Evolutionary conservation across 306 rosid species (phyloP).

Genomic region (Phaseolus lunatus): DNA sequence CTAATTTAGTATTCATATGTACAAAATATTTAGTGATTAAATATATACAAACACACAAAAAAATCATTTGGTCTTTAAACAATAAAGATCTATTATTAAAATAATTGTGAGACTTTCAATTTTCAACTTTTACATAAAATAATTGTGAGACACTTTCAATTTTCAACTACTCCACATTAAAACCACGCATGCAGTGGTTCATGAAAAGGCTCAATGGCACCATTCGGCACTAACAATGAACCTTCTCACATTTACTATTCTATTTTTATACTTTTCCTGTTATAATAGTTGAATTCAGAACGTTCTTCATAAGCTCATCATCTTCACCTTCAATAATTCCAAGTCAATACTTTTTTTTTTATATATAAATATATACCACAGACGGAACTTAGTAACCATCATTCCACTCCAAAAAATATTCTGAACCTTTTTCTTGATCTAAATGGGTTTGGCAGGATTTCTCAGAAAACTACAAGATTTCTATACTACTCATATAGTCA

Average conservation of each 20-base stretch:
- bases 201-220: too few relatives aligned
- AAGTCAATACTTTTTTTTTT: neutral
- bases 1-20: too few relatives aligned
- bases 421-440: neutral
- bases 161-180: too few relatives aligned
- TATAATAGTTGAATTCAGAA: neutral
- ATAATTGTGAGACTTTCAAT: too few relatives aligned
- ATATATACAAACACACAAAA: too few relatives aligned
- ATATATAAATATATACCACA: neutral
- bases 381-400: neutral
- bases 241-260: neutral
- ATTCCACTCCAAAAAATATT: neutral
- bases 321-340: neutral
- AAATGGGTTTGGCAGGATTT: neutral
- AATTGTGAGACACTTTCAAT: too few relatives aligned
- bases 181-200: too few relatives aligned
- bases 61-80: too few relatives aligned
- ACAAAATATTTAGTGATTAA: too few relatives aligned
- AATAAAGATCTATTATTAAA: too few relatives aligned
- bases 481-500: neutral
- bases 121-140: too few relatives aligned
- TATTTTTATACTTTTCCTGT: neutral
- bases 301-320: too few relatives aligned
- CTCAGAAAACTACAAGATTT: conserved; percentile 7
- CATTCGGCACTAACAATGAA: neutral